These are phyloP conservation scores for Sisymbrium altissimum DNA, from an alignment of 345 rosid genomes.

Conservation along the genomic window DNA sequence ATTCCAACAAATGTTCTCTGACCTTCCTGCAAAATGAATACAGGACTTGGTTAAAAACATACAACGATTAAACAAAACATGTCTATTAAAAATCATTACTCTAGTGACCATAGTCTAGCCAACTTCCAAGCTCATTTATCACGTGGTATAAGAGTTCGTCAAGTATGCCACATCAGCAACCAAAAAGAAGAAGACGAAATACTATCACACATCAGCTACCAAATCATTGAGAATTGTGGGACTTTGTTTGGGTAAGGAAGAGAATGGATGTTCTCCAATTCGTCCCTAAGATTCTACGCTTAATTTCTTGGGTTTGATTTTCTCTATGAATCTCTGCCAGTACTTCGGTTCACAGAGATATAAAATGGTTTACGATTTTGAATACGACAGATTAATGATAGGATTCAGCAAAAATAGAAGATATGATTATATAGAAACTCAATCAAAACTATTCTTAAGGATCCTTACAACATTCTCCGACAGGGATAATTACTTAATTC, in stretches of 20 bases:
- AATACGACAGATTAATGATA: neutral
- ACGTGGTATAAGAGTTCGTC: neutral
- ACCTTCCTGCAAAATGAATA: slow-evolving; percentile 74
- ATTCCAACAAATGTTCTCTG: slow-evolving; percentile 94
- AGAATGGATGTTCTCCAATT: neutral
- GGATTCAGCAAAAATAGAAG: neutral
- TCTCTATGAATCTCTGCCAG: neutral
- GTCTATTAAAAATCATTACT: neutral
- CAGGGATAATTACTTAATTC: neutral
- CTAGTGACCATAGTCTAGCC: slow-evolving; percentile 9
- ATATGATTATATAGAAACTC: neutral
- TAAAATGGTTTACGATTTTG: neutral
- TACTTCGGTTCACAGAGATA: neutral
- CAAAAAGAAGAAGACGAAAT: neutral
- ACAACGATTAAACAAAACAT: neutral
- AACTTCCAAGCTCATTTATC: neutral
- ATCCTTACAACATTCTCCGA: neutral
- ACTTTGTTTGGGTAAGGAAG: neutral
- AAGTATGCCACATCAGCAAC: slow-evolving; percentile 5
- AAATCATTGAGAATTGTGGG: neutral
- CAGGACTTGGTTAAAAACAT: neutral
- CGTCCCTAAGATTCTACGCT: neutral
- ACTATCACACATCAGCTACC: neutral
- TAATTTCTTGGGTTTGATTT: neutral
- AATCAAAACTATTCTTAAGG: neutral